These are phyloP conservation scores for Monilinia polystroma DNA, from an alignment of 2,329 filamentous ascomycete species.

Conservation along the genomic window DNA sequence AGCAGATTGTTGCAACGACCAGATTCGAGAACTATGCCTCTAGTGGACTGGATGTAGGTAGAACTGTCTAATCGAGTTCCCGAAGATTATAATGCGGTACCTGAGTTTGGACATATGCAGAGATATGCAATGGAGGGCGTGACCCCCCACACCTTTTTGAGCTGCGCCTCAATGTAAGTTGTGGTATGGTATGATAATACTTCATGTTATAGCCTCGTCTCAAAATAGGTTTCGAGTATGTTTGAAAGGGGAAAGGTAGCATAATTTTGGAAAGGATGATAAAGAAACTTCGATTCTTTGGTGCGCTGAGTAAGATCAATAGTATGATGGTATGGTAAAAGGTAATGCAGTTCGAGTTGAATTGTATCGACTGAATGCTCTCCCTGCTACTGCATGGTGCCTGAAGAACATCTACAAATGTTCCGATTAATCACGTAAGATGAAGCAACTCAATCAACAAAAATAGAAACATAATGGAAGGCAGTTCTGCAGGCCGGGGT, in stretches of 20 bases:
- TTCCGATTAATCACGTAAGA: conserved; percentile 21
- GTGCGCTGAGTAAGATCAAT: conserved; percentile 23
- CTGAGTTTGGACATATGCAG: conserved; percentile 14
- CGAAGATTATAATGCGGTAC: conserved; percentile 9
- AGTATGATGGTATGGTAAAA: conserved; percentile 9
- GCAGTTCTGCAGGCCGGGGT: conserved; percentile 17
- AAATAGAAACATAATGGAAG: conserved; percentile 22
- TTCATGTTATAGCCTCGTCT: conserved; percentile 23
- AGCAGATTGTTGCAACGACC: neutral
- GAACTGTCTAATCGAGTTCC: neutral
- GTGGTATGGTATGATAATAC: neutral
- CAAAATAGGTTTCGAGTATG: conserved; percentile 28
- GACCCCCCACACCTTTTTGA: conserved; percentile 11
- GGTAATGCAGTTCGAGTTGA: neutral
- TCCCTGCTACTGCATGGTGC: conserved; percentile 21
- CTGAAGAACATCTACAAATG: conserved; percentile 16
- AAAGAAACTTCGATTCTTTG: neutral
- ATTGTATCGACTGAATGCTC: neutral
- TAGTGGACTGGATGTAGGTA: neutral
- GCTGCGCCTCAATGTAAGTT: conserved; percentile 18
- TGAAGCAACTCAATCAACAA: conserved; percentile 16
- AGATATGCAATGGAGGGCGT: conserved; percentile 20
- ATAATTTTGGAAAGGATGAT: neutral
- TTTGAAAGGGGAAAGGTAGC: conserved; percentile 7
- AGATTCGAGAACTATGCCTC: neutral